Conservation (phyloP, 148 eudicot species). For the Rhododendron molle region DNA sequence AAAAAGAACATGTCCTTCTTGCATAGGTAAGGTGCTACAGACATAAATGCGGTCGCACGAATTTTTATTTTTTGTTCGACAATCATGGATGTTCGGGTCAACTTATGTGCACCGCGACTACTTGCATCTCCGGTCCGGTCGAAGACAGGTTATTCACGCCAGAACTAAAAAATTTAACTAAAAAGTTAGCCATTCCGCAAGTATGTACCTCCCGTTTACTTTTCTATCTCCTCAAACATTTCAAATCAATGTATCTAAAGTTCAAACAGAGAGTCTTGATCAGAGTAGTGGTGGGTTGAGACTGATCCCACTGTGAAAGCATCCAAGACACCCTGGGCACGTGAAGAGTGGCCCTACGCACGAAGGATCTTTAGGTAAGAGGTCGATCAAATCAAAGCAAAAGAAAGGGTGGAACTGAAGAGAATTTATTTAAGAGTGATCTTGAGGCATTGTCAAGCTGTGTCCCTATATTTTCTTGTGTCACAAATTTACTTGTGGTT, state of each 20-base stretch:
- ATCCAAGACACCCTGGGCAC: background rate
- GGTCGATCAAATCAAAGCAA: background rate
- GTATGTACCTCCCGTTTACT: no score
- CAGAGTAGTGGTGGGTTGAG: background rate
- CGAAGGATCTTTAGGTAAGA: conserved; percentile 2
- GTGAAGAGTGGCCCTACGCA: conserved; percentile 5
- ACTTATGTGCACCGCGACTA: background rate
- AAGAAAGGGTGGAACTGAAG: background rate
- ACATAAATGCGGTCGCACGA: background rate
- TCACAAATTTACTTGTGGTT: background rate
- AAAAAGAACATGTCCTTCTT: no score
- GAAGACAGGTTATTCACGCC: no score
- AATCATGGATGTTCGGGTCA: no score
- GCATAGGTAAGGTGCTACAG: background rate
- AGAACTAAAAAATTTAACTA: no score
- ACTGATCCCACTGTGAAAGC: background rate
- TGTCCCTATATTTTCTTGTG: background rate
- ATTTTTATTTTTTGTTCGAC: no score
- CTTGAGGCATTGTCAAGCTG: background rate
- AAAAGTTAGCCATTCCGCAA: no score
- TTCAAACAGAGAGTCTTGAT: background rate
- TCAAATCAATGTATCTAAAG: no score
- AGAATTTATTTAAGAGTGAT: background rate
- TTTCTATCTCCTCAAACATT: no score
- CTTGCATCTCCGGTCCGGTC: no score